Conservation (phyloP, 768 basidiomycete species). For the Trametes meyenii region DNA sequence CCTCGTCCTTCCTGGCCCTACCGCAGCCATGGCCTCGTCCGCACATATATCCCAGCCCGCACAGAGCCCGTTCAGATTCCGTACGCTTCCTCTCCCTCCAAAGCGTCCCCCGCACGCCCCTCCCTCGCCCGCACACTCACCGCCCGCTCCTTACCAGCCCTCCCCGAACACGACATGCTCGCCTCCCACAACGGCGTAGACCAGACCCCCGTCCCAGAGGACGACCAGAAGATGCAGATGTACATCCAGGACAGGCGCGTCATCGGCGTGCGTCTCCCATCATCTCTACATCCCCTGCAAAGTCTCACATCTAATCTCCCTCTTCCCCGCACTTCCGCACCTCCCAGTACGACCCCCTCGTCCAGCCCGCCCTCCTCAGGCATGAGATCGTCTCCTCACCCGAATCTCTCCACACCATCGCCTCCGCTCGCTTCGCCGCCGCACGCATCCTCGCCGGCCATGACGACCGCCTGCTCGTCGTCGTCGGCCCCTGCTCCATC, state of each 20-base stretch:
- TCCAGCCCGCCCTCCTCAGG: constrained; percentile 88
- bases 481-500: constrained; percentile 96
- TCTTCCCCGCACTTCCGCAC: not conserved
- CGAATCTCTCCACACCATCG: constrained; percentile 73
- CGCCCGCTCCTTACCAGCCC: constrained; percentile 39
- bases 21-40: constrained; percentile 12
- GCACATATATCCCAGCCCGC: constrained; percentile 15
- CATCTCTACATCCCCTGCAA: not conserved
- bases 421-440: constrained; percentile 74
- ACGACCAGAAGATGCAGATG: constrained; percentile 61
- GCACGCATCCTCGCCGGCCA: constrained; percentile 81
- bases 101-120: not conserved
- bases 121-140: constrained; percentile 15
- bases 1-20: not conserved
- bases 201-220: constrained; percentile 62
- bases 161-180: constrained; percentile 34
- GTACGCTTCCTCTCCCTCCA: constrained; percentile 31
- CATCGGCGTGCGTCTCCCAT: constrained; percentile 60
- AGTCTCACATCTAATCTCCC: constrained; percentile 17
- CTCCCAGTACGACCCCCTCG: constrained; percentile 93
- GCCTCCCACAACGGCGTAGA: constrained; percentile 37
- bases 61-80: constrained; percentile 39
- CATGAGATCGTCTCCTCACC: constrained; percentile 78
- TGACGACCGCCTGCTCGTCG: constrained; percentile 84
- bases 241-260: constrained; percentile 85